A percentile compares a stretch with the other conserved stretches of the same genome.
phyloP scores from a whole-genome alignment of 2,329 filamentous ascomycete species.

The Fusarium subglutinans region DNA sequence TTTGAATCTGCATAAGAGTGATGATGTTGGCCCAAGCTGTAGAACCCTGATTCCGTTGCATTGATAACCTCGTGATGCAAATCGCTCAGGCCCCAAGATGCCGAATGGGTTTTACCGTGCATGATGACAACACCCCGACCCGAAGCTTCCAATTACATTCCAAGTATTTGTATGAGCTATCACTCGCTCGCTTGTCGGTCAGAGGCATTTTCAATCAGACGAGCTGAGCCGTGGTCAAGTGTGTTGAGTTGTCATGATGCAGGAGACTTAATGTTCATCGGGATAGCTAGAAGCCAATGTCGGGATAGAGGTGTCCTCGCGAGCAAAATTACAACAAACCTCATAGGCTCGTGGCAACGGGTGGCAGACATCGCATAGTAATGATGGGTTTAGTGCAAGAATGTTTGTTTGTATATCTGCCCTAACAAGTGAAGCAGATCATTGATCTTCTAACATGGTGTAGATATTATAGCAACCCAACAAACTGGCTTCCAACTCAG shows the following conservation, averaged over 20 bases:
- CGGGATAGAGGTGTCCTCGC: not conserved
- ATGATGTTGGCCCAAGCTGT: not conserved
- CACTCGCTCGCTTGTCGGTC: not conserved
- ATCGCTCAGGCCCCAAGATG: slow-evolving; percentile 7
- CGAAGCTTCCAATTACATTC: slow-evolving; percentile 2
- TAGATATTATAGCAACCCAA: not conserved
- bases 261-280: not conserved
- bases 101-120: slow-evolving; percentile 20
- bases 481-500: not conserved
- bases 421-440: not conserved
- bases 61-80: slow-evolving; percentile 17
- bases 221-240: slow-evolving; percentile 1
- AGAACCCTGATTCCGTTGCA: slow-evolving; percentile 4
- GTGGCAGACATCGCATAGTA: not conserved
- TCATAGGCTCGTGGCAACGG: not conserved
- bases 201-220: not conserved
- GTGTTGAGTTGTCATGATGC: slow-evolving; percentile 11
- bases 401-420: slow-evolving; percentile 3
- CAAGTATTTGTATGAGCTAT: not conserved
- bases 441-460: not conserved
- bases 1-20: not conserved
- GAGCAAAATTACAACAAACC: not conserved
- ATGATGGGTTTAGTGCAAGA: not conserved
- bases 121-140: slow-evolving; percentile 16
- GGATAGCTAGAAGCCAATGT: not conserved